Base-by-base conservation (phyloP, 768 basidiomycete species). In the Leccinum ochraceum region DNA sequence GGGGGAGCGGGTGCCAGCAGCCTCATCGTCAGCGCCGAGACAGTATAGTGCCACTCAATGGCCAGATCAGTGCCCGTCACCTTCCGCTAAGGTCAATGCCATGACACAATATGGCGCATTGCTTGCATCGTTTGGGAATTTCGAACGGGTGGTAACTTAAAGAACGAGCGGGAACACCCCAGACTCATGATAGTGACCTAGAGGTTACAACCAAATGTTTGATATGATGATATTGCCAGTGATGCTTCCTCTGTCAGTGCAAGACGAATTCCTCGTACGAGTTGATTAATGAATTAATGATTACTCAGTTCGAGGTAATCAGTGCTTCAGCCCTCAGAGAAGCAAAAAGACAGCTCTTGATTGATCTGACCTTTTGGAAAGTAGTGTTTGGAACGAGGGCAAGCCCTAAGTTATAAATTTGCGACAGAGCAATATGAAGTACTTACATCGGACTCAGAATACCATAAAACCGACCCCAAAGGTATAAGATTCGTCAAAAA, bases 401-500 rank as follows among this genome's bases (percentile, higher is more conserved):
- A n/a, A 16, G 13, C 16, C 9, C 57, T n/a, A n/a, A n/a, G n/a
- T 28, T 28, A 28, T 0, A 28, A 8, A 28, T 28, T 28, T 28
- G 28, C 7, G 28, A 28, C 28, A 28, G 26, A 28, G 6, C 7
- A 61, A 34, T 2, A 39, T 39, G 16, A 26, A 17, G 22, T 17
- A 22, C 60, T 61, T 24, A 53, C 50, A 36, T 34, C 52, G 5
- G 34, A 4, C 37, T 34, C 34, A 8, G 1, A n/a, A 51, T 10
- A 2, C 11, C 24, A 44, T 24, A 16, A 14, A 28, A 30, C 7
- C 5, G 9, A 20, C 28, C 11, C n/a, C 16, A 7, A 34, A 14
- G 11, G 24, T 36, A 26, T 26, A 26, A 26, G 4, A 26, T 26
- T 13, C 26, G 56, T 77, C 65, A 84, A 61, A 85, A 85, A 58